phyloP scores from a whole-genome alignment of 164 flowering plant genomes.

The Liquidambar formosana region DNA sequence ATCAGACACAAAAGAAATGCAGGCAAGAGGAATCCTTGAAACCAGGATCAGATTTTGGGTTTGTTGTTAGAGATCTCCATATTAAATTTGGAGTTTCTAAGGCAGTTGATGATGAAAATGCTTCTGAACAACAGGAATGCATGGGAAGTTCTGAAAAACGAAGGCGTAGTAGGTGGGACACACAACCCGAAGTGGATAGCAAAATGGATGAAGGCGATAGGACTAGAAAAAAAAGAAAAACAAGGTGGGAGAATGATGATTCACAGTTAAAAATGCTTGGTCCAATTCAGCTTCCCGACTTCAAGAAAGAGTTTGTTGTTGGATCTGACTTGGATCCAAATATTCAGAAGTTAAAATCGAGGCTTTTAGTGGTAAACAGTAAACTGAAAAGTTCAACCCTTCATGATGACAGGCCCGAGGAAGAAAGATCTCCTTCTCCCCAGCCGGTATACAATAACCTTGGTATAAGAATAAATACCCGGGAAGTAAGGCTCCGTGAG shows the following conservation, averaged over 20 bases:
- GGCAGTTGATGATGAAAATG: slow-evolving; percentile 4
- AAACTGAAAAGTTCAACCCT: slow-evolving; percentile 20
- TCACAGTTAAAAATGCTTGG: slow-evolving; percentile 39
- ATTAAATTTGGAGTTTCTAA: slow-evolving; percentile 8
- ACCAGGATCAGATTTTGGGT: slow-evolving; percentile 4
- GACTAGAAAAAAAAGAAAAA: slow-evolving; percentile 33
- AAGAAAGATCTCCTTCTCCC: slow-evolving; percentile 30
- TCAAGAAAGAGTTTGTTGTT: slow-evolving; percentile 3
- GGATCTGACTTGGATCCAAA: slow-evolving; percentile 19
- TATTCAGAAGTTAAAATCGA: slow-evolving; percentile 17
- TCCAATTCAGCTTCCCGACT: slow-evolving; percentile 43
- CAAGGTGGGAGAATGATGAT: slow-evolving; percentile 30
- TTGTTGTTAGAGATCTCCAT: not conserved
- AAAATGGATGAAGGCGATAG: slow-evolving; percentile 21
- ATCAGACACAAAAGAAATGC: slow-evolving; percentile 16
- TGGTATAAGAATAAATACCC: slow-evolving; percentile 27
- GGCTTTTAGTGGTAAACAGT: slow-evolving; percentile 27
- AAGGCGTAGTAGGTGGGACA: slow-evolving; percentile 30
- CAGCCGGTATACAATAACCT: slow-evolving; percentile 18
- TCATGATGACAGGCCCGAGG: slow-evolving; percentile 21
- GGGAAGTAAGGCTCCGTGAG: slow-evolving; percentile 19
- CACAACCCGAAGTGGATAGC: slow-evolving; percentile 16
- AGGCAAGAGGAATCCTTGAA: slow-evolving; percentile 21
- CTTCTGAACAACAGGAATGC: slow-evolving; percentile 22
- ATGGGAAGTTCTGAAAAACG: slow-evolving; percentile 41